Evolutionary conservation across 2,329 filamentous ascomycete genomes (phyloP).

Genomic region (Zymoseptoria crescenta): DNA sequence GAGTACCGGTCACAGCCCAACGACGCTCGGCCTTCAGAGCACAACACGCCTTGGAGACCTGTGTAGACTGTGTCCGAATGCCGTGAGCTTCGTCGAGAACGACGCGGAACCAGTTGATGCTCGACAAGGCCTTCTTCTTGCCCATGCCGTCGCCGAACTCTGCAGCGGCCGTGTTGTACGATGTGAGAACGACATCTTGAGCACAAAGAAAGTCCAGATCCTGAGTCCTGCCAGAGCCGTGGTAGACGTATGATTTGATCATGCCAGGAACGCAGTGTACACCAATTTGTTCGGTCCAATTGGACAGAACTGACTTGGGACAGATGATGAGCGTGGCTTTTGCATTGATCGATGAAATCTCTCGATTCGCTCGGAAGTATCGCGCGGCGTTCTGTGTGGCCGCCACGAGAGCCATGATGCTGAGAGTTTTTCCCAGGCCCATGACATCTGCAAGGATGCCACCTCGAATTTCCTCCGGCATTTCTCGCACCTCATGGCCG

Average conservation of each 20-base stretch:
- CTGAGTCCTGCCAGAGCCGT: constrained; percentile 68
- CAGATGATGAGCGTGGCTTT: constrained; percentile 79
- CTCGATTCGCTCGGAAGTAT: constrained; percentile 53
- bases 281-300: constrained; percentile 90
- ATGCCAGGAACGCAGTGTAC: constrained; percentile 61
- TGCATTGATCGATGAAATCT: constrained; percentile 53
- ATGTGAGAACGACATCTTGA: constrained; percentile 83
- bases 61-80: constrained; percentile 76
- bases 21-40: constrained; percentile 69
- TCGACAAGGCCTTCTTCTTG: constrained; percentile 58
- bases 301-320: constrained; percentile 82
- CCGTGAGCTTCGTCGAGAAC: constrained; percentile 92
- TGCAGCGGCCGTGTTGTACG: constrained; percentile 79
- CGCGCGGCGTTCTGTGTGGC: constrained; percentile 56
- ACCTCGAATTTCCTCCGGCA: constrained; percentile 33
- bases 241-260: constrained; percentile 74
- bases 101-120: constrained; percentile 86
- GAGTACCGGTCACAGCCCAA: constrained; percentile 97
- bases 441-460: constrained; percentile 46
- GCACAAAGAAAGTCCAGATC: constrained; percentile 59
- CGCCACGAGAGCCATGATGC: constrained; percentile 70
- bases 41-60: constrained; percentile 79
- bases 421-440: constrained; percentile 54
- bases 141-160: constrained; percentile 41
- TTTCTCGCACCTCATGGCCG: constrained; percentile 44